A percentile compares a stretch with the other conserved stretches of the same genome.
Evolutionary conservation across 495 filamentous ascomycete genomes (phyloP).

Genomic region (Penicillium chermesinum): DNA sequence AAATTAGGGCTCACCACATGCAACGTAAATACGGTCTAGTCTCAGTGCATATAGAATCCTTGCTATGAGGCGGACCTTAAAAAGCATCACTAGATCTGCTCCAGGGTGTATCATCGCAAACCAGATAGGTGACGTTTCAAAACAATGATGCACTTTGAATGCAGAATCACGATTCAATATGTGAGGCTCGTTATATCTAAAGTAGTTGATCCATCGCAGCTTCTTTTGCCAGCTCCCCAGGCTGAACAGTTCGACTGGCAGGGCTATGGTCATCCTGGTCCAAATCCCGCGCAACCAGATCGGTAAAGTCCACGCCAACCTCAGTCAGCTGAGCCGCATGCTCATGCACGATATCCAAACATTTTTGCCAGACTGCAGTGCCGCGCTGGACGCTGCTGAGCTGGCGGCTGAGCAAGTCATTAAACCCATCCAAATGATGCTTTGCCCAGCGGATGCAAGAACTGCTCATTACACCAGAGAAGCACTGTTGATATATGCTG

Average conservation of each 20-base stretch:
- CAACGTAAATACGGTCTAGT: too few relatives aligned
- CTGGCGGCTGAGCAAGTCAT: conserved; percentile 72
- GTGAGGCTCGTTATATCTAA: background rate
- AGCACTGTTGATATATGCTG: conserved; percentile 81
- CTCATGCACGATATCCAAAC: conserved; percentile 72
- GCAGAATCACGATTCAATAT: background rate
- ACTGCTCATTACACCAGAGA: conserved; percentile 78
- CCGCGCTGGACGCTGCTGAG: conserved; percentile 71
- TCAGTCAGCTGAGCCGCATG: conserved; percentile 77
- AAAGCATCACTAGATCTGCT: too few relatives aligned
- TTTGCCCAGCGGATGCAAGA: conserved; percentile 96
- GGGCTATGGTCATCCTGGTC: conserved; percentile 25
- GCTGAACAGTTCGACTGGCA: conserved; percentile 19
- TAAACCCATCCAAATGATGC: conserved; percentile 85
- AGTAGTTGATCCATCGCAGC: background rate
- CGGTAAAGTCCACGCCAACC: conserved; percentile 85
- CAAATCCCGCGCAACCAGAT: conserved; percentile 51
- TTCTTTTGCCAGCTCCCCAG: conserved; percentile 14
- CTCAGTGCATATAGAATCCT: too few relatives aligned
- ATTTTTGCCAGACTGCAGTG: conserved; percentile 69
- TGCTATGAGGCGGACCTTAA: too few relatives aligned
- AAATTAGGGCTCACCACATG: too few relatives aligned
- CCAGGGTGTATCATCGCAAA: too few relatives aligned
- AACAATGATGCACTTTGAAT: conserved; percentile 36
- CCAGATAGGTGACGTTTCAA: too few relatives aligned